Evolutionary conservation across 352 stramenopile species (phyloP).

Genomic region (Saprolegnia parasitica): DNA sequence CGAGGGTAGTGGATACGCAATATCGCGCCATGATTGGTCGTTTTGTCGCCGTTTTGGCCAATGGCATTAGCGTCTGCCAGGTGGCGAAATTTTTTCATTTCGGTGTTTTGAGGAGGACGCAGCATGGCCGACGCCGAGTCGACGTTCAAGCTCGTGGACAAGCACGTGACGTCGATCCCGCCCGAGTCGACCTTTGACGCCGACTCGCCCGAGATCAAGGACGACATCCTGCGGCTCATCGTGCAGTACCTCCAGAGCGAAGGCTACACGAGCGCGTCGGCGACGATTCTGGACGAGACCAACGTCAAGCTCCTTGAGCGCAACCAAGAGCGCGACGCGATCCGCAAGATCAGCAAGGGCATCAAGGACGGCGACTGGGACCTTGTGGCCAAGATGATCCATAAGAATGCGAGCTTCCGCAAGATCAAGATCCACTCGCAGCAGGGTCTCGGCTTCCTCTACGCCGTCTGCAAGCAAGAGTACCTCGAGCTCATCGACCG

Average conservation of each 20-base stretch:
- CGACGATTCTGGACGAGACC: conserved; percentile 83
- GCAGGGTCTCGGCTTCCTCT: conserved; percentile 68
- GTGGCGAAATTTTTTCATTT: background rate
- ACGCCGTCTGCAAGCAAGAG: conserved; percentile 85
- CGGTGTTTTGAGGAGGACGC: background rate
- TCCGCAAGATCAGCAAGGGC: conserved; percentile 62
- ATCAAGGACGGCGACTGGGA: conserved; percentile 86
- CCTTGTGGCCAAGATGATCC: conserved; percentile 71
- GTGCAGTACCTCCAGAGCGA: conserved; percentile 82
- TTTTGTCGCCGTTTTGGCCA: background rate
- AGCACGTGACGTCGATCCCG: conserved; percentile 77
- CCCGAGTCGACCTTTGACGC: conserved; percentile 78
- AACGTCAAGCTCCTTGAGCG: conserved; percentile 77
- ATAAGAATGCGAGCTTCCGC: conserved; percentile 64
- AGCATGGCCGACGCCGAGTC: conserved; percentile 18
- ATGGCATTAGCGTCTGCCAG: background rate
- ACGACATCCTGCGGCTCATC: conserved; percentile 80
- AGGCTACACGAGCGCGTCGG: conserved; percentile 70
- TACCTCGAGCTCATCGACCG: conserved; percentile 85
- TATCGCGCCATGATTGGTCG: background rate
- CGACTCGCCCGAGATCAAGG: conserved; percentile 66
- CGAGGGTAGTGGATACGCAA: too few species aligned
- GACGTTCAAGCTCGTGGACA: conserved; percentile 43
- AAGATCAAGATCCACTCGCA: conserved; percentile 64
- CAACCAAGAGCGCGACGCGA: conserved; percentile 63